phyloP scores from a whole-genome alignment of 345 rosid species.

The Reutealis trisperma region DNA sequence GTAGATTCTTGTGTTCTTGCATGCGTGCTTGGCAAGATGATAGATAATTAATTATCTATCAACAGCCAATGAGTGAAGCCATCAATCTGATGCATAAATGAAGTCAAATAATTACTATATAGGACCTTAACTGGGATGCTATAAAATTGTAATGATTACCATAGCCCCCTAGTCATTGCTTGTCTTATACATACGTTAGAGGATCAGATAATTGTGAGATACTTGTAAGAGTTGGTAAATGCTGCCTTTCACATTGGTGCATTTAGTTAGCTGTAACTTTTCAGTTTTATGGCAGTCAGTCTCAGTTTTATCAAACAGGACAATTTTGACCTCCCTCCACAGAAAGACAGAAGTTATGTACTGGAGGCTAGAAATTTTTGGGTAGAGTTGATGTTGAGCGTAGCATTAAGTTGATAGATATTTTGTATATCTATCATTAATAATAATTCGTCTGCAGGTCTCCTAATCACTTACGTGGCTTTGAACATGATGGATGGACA shows the following conservation, averaged over 20 bases:
- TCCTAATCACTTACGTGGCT: constrained; percentile 35
- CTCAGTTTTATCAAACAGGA: background rate
- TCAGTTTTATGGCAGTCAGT: background rate
- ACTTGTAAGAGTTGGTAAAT: background rate
- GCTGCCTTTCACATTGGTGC: background rate
- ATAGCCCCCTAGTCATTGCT: background rate
- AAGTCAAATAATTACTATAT: background rate
- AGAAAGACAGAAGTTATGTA: background rate
- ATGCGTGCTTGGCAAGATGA: background rate
- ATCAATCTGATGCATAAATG: background rate
- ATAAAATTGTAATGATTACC: background rate
- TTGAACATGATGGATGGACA: constrained; percentile 44
- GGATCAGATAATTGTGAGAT: background rate
- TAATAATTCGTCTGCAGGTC: constrained; percentile 22
- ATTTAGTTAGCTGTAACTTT: background rate
- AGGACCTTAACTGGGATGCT: background rate
- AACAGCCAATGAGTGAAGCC: background rate
- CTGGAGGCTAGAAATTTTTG: no score
- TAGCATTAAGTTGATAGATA: background rate
- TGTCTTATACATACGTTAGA: background rate
- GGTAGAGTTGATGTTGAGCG: no score
- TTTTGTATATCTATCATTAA: background rate
- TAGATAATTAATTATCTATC: background rate
- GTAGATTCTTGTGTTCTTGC: background rate
- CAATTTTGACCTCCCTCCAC: no score